These are phyloP conservation scores for Hericium erinaceus DNA, from an alignment of 768 basidiomycete genomes.

Conservation along the genomic window DNA sequence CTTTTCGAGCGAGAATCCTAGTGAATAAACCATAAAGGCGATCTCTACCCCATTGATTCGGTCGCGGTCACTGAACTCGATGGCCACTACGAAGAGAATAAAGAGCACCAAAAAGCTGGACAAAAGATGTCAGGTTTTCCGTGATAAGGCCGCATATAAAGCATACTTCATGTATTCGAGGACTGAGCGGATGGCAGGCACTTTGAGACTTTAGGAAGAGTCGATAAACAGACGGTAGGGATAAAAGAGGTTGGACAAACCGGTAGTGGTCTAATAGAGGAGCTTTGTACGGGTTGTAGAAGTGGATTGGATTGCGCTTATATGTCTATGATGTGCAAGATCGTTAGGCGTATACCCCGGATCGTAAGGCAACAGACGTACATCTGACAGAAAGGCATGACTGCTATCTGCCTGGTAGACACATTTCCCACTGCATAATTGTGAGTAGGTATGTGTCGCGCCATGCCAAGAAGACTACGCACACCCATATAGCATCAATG, in stretches of 20 bases:
- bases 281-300: conserved; percentile 91
- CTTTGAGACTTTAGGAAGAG: conserved; percentile 57
- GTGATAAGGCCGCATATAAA: conserved; percentile 1
- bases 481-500: conserved; percentile 78
- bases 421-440: conserved; percentile 60
- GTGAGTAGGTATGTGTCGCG: conserved; percentile 14
- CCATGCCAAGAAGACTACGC: conserved; percentile 16
- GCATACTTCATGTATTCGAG: conserved; percentile 80
- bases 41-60: conserved; percentile 58
- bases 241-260: conserved; percentile 25
- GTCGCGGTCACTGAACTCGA: conserved; percentile 60
- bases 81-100: conserved; percentile 66
- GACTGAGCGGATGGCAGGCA: conserved; percentile 84
- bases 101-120: conserved; percentile 73
- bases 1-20: conserved; percentile 88
- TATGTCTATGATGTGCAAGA: conserved; percentile 56
- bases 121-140: conserved; percentile 1
- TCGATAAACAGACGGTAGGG: too few relatives aligned
- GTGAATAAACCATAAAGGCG: conserved; percentile 67
- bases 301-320: conserved; percentile 84
- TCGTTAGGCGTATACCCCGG: background rate
- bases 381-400: conserved; percentile 86
- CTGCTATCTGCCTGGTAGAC: conserved; percentile 86
- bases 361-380: conserved; percentile 23
- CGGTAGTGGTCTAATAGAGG: conserved; percentile 94